Evolutionary conservation across 768 basidiomycete genomes (phyloP).

Genomic region (Strobilomyces dryophilus): DNA sequence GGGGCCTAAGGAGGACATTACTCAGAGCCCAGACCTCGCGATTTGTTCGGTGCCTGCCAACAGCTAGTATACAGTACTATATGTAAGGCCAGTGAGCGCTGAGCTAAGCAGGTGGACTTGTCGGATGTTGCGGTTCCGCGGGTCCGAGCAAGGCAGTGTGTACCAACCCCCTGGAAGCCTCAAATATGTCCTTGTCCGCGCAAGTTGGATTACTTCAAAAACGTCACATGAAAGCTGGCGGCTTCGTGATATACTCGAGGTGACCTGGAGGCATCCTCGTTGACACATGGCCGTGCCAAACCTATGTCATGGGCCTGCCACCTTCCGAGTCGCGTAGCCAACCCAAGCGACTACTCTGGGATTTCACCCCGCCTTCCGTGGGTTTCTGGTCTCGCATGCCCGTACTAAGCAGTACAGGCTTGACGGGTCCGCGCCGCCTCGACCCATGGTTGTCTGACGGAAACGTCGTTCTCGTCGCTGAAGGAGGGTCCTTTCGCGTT

Average conservation of each 20-base stretch:
- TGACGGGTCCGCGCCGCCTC: slow-evolving; percentile 16
- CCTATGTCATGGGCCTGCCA: slow-evolving; percentile 19
- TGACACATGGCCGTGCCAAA: slow-evolving; percentile 25
- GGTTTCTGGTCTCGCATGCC: slow-evolving; percentile 21
- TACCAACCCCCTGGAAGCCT: no score
- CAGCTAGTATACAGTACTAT: no score
- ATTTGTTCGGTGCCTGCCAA: no score
- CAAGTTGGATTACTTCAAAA: background rate
- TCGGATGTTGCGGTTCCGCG: no score
- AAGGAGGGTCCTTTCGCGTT: slow-evolving; percentile 20
- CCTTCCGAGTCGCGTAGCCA: slow-evolving; percentile 10
- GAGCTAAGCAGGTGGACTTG: no score
- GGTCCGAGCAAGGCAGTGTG: no score
- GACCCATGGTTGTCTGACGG: slow-evolving; percentile 24
- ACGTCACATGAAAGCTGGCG: slow-evolving; percentile 11
- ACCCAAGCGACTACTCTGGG: slow-evolving; percentile 9
- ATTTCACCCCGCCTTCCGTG: slow-evolving; percentile 9
- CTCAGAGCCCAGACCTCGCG: no score
- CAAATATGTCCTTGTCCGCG: background rate
- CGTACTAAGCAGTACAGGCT: slow-evolving; percentile 7
- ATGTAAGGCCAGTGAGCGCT: no score
- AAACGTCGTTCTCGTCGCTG: slow-evolving; percentile 21
- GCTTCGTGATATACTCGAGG: slow-evolving; percentile 15
- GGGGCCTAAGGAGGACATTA: no score
- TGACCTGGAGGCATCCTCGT: slow-evolving; percentile 26